Percentiles rank a stretch among this genome's conserved stretches.
phyloP scores from a whole-genome alignment of 768 basidiomycete genomes.

The Termitomyces heimii region DNA sequence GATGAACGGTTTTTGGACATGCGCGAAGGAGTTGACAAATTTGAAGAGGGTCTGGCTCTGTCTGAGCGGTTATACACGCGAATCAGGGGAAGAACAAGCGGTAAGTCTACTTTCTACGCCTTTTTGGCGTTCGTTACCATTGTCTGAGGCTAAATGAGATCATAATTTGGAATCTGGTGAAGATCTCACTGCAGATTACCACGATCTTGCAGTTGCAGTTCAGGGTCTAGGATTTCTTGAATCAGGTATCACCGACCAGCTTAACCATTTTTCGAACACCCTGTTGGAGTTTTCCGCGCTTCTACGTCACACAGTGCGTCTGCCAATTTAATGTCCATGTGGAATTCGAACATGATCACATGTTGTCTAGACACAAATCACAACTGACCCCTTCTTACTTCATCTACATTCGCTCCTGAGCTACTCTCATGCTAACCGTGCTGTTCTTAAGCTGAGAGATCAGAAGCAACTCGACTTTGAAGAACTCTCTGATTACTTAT shows the following conservation, averaged over 20 bases:
- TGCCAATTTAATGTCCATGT: slow-evolving; percentile 1
- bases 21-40: slow-evolving; percentile 90
- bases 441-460: slow-evolving; percentile 92
- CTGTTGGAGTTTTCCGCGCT: slow-evolving; percentile 92
- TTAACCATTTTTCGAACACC: slow-evolving; percentile 96
- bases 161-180: slow-evolving; percentile 72
- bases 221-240: slow-evolving; percentile 98
- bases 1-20: slow-evolving; percentile 93
- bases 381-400: slow-evolving; percentile 84
- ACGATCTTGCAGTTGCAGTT: slow-evolving; percentile 92
- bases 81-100: slow-evolving; percentile 75
- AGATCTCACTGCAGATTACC: slow-evolving; percentile 97
- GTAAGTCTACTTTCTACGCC: slow-evolving; percentile 46
- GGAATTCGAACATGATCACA: not conserved
- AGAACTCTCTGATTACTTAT: slow-evolving; percentile 91
- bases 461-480: slow-evolving; percentile 99
- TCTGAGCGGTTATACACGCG: slow-evolving; percentile 82
- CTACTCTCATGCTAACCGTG: slow-evolving; percentile 90
- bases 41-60: slow-evolving; percentile 84
- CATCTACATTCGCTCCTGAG: slow-evolving; percentile 89
- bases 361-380: slow-evolving; percentile 70
- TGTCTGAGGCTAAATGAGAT: slow-evolving; percentile 84
- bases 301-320: slow-evolving; percentile 71
- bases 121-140: slow-evolving; percentile 20
- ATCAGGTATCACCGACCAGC: slow-evolving; percentile 95